Percentiles rank a stretch among this genome's conserved stretches.
These are phyloP conservation scores for Talaromyces sp. DNA, from an alignment of 2,329 filamentous ascomycete species.

Conservation along the genomic window DNA sequence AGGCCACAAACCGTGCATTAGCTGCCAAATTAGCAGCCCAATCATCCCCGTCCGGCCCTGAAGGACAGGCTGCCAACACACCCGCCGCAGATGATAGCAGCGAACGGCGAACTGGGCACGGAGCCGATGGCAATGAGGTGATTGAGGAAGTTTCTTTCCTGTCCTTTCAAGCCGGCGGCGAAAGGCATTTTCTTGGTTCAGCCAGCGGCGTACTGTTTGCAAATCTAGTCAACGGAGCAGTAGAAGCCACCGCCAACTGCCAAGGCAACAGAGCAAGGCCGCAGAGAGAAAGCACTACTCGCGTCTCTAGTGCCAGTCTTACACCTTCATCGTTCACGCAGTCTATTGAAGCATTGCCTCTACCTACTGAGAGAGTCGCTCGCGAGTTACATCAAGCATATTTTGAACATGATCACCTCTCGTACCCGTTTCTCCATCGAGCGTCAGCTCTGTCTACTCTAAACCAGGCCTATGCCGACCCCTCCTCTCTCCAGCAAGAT, in stretches of 20 bases:
- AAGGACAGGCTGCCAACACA: not conserved
- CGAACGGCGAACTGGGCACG: not conserved
- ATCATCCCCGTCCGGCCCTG: not conserved
- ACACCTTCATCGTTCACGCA: constrained; percentile 8
- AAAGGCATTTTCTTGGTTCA: constrained; percentile 41
- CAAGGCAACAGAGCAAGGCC: not conserved
- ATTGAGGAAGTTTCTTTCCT: constrained; percentile 25
- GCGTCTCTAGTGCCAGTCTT: not conserved
- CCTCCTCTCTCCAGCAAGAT: constrained; percentile 16
- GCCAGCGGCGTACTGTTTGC: constrained; percentile 28
- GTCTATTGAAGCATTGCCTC: constrained; percentile 9
- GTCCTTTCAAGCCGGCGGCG: constrained; percentile 39
- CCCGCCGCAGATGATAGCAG: not conserved
- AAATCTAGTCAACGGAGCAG: constrained; percentile 31
- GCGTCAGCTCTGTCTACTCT: constrained; percentile 18
- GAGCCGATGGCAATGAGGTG: constrained; percentile 13
- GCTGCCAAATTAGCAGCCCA: not conserved
- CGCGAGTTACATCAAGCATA: constrained; percentile 37
- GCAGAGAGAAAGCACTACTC: not conserved
- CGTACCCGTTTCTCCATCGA: constrained; percentile 38
- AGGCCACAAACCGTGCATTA: not conserved
- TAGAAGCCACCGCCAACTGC: constrained; percentile 12
- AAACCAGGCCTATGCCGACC: constrained; percentile 16
- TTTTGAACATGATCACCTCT: constrained; percentile 40
- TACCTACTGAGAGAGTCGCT: constrained; percentile 34